A percentile compares a stretch with the other conserved stretches of the same genome.
Conservation (phyloP, 169 alveolate species). For the Perkinsus marinus region DNA sequence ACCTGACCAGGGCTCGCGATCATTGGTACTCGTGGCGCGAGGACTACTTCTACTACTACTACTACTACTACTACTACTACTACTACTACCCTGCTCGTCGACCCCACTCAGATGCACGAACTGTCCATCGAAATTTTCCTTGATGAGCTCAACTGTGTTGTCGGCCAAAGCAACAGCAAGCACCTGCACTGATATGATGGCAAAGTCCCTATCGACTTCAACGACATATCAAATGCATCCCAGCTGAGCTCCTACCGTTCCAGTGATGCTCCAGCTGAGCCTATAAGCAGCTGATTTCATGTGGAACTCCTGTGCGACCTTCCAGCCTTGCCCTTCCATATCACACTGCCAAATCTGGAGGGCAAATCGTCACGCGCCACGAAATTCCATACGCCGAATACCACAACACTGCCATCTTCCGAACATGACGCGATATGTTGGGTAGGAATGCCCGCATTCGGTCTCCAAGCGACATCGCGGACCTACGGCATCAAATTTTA, state of each 20-base stretch:
- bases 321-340: constrained; percentile 12
- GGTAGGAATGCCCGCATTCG: constrained; percentile 33
- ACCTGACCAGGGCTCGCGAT: not conserved
- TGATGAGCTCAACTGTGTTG: not conserved
- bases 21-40: too few species aligned
- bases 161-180: not conserved
- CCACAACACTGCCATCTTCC: constrained; percentile 43
- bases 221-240: too few species aligned
- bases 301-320: constrained; percentile 13
- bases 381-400: not conserved
- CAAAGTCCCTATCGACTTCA: too few species aligned
- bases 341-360: constrained; percentile 19
- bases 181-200: not conserved
- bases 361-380: too few species aligned
- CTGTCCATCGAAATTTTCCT: not conserved
- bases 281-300: constrained; percentile 28
- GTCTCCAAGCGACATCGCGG: constrained; percentile 76
- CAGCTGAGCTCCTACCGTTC: constrained; percentile 3
- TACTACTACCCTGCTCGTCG: not conserved
- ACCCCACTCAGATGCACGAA: not conserved
- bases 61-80: not conserved
- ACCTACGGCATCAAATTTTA: too few species aligned
- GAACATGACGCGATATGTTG: constrained; percentile 57
- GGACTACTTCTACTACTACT: not conserved
- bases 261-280: constrained; percentile 31